Percentiles rank a stretch among this genome's conserved stretches.
phyloP scores from a whole-genome alignment of 139 green algal genomes.

The Chlorella ohadii region DNA sequence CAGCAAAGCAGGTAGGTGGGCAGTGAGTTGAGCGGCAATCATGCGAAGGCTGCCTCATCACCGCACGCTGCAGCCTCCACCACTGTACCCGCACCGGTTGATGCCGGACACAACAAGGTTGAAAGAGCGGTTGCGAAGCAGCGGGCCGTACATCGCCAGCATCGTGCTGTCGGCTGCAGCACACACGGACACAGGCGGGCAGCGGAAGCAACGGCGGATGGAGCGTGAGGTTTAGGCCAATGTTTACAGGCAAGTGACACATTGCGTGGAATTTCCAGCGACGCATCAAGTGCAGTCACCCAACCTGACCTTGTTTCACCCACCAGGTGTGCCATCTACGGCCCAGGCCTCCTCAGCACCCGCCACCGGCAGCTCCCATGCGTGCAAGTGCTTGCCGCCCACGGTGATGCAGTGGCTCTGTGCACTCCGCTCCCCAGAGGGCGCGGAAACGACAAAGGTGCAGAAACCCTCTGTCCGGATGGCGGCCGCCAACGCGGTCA shows the following conservation, averaged over 20 bases:
- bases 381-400: slow-evolving; percentile 45
- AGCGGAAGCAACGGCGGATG: too few species aligned
- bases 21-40: too few species aligned
- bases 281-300: too few species aligned
- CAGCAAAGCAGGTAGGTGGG: too few species aligned
- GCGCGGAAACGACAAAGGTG: slow-evolving; percentile 60
- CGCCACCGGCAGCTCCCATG: slow-evolving; percentile 40
- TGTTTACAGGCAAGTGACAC: too few species aligned
- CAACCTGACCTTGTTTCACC: neutral
- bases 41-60: too few species aligned
- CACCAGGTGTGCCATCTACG: slow-evolving; percentile 51
- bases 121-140: slow-evolving; percentile 51
- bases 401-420: slow-evolving; percentile 76
- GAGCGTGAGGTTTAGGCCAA: too few species aligned
- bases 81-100: slow-evolving; percentile 55
- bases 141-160: slow-evolving; percentile 58
- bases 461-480: slow-evolving; percentile 43
- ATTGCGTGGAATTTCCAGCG: too few species aligned
- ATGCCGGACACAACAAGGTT: slow-evolving; percentile 72
- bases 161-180: slow-evolving; percentile 57
- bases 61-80: too few species aligned
- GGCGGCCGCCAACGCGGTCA: slow-evolving; percentile 56
- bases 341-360: slow-evolving; percentile 50
- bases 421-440: slow-evolving; percentile 63
- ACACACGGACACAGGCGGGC: too few species aligned